Conservation (phyloP, 805 yeast genomes). For the Brettanomyces naardenensis region DNA sequence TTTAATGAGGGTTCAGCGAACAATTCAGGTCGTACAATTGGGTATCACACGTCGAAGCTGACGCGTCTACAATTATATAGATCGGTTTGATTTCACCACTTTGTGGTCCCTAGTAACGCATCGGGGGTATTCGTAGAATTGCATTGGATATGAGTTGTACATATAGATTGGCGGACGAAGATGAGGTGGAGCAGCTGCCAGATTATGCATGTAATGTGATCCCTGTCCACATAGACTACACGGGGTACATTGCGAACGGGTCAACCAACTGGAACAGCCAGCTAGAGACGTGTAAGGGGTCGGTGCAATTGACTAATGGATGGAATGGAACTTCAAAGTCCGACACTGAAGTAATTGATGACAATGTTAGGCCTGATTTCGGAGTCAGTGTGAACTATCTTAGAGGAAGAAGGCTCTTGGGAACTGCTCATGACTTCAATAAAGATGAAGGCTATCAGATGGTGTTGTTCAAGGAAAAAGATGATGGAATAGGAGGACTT, state of each 20-base stretch:
- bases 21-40: too few species aligned
- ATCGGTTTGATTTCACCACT: too few species aligned
- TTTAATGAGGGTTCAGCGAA: too few species aligned
- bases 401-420: constrained; percentile 10
- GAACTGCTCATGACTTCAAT: constrained; percentile 1
- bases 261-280: constrained; percentile 11
- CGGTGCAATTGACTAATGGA: not conserved
- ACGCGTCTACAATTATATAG: too few species aligned
- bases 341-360: not conserved
- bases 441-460: not conserved
- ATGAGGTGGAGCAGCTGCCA: too few species aligned
- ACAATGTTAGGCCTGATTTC: not conserved
- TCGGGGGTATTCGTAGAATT: too few species aligned
- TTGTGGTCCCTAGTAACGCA: too few species aligned
- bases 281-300: constrained; percentile 1
- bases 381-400: constrained; percentile 5
- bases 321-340: constrained; percentile 1
- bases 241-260: constrained; percentile 12
- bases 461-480: constrained; percentile 3
- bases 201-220: constrained; percentile 13
- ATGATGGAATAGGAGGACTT: constrained; percentile 6
- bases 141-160: not conserved
- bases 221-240: constrained; percentile 20
- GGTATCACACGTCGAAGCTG: too few species aligned
- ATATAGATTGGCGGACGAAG: not conserved